Conservation (phyloP, 306 rosid genomes). For the Quercus engelmannii region DNA sequence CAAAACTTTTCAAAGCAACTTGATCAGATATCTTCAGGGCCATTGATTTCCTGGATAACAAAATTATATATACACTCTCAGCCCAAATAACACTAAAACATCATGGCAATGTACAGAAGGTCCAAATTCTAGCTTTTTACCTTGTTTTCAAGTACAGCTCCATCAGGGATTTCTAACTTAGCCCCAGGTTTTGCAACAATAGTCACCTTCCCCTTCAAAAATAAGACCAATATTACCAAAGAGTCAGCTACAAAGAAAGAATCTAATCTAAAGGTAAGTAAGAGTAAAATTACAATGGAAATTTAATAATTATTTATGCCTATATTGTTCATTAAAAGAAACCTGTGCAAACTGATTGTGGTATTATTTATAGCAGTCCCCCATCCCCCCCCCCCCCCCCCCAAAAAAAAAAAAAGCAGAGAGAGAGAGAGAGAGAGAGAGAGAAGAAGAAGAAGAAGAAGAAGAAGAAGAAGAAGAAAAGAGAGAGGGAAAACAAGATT, state of each 20-base stretch:
- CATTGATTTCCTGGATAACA: constrained; percentile 58
- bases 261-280: not conserved
- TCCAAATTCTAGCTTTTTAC: constrained; percentile 29
- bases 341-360: not conserved
- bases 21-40: constrained; percentile 64
- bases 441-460: no score
- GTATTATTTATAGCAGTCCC: no score
- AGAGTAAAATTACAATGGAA: not conserved
- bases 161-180: constrained; percentile 75
- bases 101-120: not conserved
- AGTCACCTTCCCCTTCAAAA: constrained; percentile 67
- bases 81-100: not conserved
- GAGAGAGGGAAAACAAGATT: no score
- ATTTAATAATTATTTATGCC: not conserved
- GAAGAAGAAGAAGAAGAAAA: no score
- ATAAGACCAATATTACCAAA: constrained; percentile 10
- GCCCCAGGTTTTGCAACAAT: constrained; percentile 54
- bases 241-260: not conserved
- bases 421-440: no score
- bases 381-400: no score
- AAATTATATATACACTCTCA: constrained; percentile 9
- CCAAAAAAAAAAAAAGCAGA: no score
- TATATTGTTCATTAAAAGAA: not conserved
- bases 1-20: constrained; percentile 8
- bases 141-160: constrained; percentile 57